Evolutionary conservation across 2,329 filamentous ascomycete species (phyloP), one percentile per base, ranked within the genome.

Genomic region (Aspergillus sp.): DNA sequence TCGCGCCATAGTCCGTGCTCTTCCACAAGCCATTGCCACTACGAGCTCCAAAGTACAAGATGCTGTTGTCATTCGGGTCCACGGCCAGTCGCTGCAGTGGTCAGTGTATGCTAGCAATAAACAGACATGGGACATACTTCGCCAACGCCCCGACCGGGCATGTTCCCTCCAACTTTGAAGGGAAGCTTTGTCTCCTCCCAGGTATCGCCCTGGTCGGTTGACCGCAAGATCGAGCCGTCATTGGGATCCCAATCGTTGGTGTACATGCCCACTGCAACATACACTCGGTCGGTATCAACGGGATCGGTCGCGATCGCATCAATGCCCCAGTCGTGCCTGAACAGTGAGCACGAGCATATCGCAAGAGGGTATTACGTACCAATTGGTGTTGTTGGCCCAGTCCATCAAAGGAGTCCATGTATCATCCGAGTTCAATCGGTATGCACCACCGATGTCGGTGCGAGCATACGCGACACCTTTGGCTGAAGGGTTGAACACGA

Each of bases 131-230:
- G 32, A 51, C 60, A 5, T 17, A 67, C 65, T 66, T 87, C 85
- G 15, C 85, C 85, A 71, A 81, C 82, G 7, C 85, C 85, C 28
- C 85, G 80, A 2, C 85, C 85, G 7, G 85, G 84, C 84, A 86
- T 87, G 68, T 87, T 87, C 0, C 85, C 85, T 7, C 85, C 85
- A 49, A 86, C 82, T 69, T 87, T 87, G 76, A 87, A 87, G 2
- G 82, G 78, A 0, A 87, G 76, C 5, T 75, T 73, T 0, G 82
- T 80, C 19, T 78, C 74, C 1, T 74, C 67, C 82, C 83, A 87
- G 0, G 84, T 85, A 3, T 71, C 72, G 1, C 85, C 85, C 65
- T 80, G 76, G 64, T 87, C 83, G 8, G 78, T 81, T 8, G 82
- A 85, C 28, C 81, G 79, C 32, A 85, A 79, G 39, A 87, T 85